phyloP scores from a whole-genome alignment of 257 asterid species.

The Solanum etuberosum region DNA sequence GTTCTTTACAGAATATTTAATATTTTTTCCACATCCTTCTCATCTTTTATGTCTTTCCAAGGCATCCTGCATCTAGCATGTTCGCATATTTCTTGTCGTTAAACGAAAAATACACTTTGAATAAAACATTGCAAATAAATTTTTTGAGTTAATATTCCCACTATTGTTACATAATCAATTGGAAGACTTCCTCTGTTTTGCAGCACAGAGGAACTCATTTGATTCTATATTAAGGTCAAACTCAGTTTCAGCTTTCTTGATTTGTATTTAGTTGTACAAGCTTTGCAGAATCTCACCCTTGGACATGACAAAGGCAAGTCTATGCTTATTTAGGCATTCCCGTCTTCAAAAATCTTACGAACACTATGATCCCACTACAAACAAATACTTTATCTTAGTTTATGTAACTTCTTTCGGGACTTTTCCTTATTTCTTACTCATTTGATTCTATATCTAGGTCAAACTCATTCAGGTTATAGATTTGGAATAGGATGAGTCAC shows the following conservation, averaged over 20 bases:
- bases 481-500: not conserved
- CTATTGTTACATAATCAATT: not conserved
- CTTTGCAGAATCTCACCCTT: not conserved
- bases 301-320: not conserved
- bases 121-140: not conserved
- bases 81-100: not conserved
- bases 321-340: not conserved
- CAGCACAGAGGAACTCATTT: not conserved
- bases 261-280: not conserved
- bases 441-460: not conserved
- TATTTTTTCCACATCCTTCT: not conserved
- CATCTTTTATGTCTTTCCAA: not conserved
- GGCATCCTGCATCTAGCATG: not conserved
- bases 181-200: not conserved
- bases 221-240: not conserved
- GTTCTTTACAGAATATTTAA: not conserved
- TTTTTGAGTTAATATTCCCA: not conserved
- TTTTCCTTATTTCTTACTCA: not conserved
- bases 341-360: not conserved
- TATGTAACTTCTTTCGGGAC: not conserved
- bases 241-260: not conserved
- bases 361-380: not conserved
- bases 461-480: not conserved
- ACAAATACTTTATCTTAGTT: not conserved
- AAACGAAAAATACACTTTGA: not conserved